Conservation (phyloP, 2,329 filamentous ascomycete species). For the Epichloe uncinata region DNA sequence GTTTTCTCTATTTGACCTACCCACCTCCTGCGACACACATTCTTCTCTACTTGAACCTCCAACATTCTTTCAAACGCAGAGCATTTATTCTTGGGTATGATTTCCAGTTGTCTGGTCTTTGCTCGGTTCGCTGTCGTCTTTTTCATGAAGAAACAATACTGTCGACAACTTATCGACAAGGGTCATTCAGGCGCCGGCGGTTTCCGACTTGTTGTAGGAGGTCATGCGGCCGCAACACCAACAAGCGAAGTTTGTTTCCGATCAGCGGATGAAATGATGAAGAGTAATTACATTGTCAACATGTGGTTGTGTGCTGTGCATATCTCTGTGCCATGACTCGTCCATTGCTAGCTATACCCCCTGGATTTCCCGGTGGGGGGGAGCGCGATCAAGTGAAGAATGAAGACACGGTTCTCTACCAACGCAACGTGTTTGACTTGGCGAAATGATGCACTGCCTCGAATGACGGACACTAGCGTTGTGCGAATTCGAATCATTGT, state of each 20-base stretch:
- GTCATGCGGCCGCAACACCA: neutral
- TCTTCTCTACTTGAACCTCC: neutral
- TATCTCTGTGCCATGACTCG: neutral
- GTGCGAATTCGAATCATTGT: too few species aligned
- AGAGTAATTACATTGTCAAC: neutral
- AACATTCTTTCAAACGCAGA: neutral
- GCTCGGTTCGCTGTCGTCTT: neutral
- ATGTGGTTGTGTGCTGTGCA: neutral
- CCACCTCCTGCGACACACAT: neutral
- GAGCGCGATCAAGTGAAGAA: too few species aligned
- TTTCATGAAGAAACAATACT: neutral
- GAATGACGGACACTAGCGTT: too few species aligned
- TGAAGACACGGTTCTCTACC: too few species aligned
- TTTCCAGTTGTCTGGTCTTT: neutral
- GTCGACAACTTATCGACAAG: neutral
- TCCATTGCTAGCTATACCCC: neutral
- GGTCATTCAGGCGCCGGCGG: neutral
- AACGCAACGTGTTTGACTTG: too few species aligned
- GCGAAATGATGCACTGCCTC: too few species aligned
- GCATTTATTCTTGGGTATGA: conserved; percentile 1
- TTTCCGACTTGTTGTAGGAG: too few species aligned
- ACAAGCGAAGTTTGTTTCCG: neutral
- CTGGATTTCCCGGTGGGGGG: too few species aligned
- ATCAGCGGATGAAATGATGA: neutral
- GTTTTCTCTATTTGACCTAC: neutral